phyloP scores from a whole-genome alignment of 148 eudicot genomes.

The Spergularia bocconei region DNA sequence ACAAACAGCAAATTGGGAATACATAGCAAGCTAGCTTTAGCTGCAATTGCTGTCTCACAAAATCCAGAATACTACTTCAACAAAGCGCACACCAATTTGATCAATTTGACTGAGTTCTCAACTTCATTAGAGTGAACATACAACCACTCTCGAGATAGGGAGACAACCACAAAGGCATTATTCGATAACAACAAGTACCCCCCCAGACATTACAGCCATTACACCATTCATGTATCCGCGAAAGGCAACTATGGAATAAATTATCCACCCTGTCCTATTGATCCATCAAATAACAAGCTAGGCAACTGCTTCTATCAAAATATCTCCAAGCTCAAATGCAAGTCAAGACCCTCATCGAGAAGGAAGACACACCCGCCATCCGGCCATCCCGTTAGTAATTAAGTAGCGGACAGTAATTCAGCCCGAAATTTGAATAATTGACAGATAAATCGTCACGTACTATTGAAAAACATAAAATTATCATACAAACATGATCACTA shows the following conservation, averaged over 20 bases:
- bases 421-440: neutral
- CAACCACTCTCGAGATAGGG: neutral
- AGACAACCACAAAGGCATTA: neutral
- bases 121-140: neutral
- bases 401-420: neutral
- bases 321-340: neutral
- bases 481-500: neutral
- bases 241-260: neutral
- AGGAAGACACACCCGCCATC: neutral
- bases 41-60: neutral
- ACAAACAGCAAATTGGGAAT: too few species aligned
- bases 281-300: neutral
- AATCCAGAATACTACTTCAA: neutral
- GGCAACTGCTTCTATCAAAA: neutral
- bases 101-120: too few species aligned
- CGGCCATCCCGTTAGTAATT: neutral
- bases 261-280: neutral
- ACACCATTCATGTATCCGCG: neutral
- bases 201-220: neutral
- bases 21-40: too few species aligned
- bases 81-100: neutral
- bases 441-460: neutral
- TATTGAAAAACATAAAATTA: neutral
- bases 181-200: neutral
- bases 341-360: neutral